Conservation (phyloP, 2,329 filamentous ascomycete species). For the Cryphonectria nitschkei region DNA sequence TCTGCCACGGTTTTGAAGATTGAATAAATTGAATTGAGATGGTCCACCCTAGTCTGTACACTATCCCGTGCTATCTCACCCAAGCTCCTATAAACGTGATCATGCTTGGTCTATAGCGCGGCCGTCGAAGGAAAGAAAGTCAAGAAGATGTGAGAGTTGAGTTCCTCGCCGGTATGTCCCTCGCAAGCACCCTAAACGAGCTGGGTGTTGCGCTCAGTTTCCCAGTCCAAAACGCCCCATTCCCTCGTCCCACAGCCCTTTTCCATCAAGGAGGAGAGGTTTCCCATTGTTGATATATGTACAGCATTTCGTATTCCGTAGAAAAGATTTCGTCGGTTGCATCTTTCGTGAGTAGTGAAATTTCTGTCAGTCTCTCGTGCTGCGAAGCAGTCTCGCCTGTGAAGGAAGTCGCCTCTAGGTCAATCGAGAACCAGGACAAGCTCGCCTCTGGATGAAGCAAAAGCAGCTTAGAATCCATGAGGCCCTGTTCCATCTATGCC, state of each 20-base stretch:
- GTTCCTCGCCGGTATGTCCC: neutral
- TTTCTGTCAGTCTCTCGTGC: neutral
- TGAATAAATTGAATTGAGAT: slow-evolving; percentile 25
- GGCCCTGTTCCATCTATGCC: slow-evolving; percentile 47
- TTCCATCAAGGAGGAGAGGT: slow-evolving; percentile 7
- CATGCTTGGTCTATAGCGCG: slow-evolving; percentile 10
- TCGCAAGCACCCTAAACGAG: neutral
- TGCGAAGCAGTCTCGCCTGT: neutral
- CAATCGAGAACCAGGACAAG: neutral
- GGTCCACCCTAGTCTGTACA: slow-evolving; percentile 10
- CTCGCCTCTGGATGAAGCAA: neutral
- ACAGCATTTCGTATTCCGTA: slow-evolving; percentile 18
- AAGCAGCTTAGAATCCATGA: slow-evolving; percentile 25
- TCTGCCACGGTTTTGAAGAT: neutral
- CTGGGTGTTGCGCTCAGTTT: neutral
- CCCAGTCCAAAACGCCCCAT: slow-evolving; percentile 6
- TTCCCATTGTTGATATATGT: neutral
- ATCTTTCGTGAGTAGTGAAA: neutral
- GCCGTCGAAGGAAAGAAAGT: neutral
- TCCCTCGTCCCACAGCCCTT: neutral
- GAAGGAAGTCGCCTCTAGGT: neutral
- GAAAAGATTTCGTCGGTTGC: neutral
- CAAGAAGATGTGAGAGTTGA: neutral
- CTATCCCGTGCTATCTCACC: neutral
- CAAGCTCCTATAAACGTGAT: neutral